Percentiles rank a stretch among this genome's conserved stretches.
Evolutionary conservation across 208 protist genomes (phyloP).

Genomic region (Vickermania ingenoplastis): DNA sequence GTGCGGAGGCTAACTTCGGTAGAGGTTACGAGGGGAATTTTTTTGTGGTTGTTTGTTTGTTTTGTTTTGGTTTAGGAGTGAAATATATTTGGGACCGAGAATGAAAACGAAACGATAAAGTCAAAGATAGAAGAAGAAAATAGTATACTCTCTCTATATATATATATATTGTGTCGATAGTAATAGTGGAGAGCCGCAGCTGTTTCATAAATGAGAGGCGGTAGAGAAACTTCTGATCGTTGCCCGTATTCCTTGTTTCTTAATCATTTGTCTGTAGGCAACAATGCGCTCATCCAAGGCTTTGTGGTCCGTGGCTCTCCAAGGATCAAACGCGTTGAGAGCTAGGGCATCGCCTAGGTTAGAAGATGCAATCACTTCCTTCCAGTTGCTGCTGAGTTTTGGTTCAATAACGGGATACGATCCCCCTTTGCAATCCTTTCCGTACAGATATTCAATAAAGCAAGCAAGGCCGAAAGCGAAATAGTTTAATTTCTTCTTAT

Average conservation of each 20-base stretch:
- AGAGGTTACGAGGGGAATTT: too few relatives aligned
- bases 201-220: too few relatives aligned
- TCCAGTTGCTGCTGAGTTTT: conserved; percentile 14
- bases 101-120: too few relatives aligned
- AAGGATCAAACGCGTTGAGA: conserved; percentile 27
- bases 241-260: conserved; percentile 15
- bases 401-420: conserved; percentile 23
- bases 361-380: conserved; percentile 11
- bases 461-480: conserved; percentile 22
- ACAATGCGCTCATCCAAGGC: conserved; percentile 17
- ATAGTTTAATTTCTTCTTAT: conserved; percentile 8
- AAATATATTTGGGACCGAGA: too few relatives aligned
- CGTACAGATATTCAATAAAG: conserved; percentile 23
- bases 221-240: conserved; percentile 14
- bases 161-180: too few relatives aligned
- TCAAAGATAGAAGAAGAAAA: too few relatives aligned
- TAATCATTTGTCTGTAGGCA: conserved; percentile 23
- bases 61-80: too few relatives aligned
- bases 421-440: conserved; percentile 16
- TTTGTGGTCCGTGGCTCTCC: conserved; percentile 20
- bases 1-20: too few relatives aligned
- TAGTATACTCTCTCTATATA: too few relatives aligned
- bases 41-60: too few relatives aligned
- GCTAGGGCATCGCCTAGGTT: conserved; percentile 12
- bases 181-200: too few relatives aligned